Percentiles rank a stretch among this genome's conserved stretches.
phyloP scores from a whole-genome alignment of 768 basidiomycete species.

The Lentinula detonsa region DNA sequence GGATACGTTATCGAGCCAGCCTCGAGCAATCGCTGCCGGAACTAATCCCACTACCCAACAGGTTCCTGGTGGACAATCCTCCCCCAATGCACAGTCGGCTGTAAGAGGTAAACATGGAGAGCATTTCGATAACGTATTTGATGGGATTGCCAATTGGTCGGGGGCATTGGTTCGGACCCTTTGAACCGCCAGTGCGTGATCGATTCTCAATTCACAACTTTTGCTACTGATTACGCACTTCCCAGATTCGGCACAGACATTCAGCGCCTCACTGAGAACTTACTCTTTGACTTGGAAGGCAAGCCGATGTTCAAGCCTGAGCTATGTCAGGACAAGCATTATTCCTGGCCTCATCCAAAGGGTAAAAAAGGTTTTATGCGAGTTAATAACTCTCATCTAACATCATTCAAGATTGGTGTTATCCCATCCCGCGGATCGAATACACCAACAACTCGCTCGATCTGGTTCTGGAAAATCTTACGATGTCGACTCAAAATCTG shows the following conservation, averaged over 20 bases:
- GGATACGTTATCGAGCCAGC: constrained; percentile 83
- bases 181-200: constrained; percentile 31
- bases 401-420: constrained; percentile 50
- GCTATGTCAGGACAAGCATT: constrained; percentile 76
- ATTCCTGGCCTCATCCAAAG: constrained; percentile 72
- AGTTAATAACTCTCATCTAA: neutral
- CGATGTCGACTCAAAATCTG: constrained; percentile 81
- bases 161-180: constrained; percentile 79
- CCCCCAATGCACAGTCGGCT: constrained; percentile 18
- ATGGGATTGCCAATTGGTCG: constrained; percentile 74
- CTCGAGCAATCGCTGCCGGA: constrained; percentile 48
- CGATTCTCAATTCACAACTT: neutral
- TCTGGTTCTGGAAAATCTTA: constrained; percentile 90
- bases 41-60: neutral
- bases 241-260: constrained; percentile 49
- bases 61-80: neutral
- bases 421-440: constrained; percentile 89
- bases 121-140: constrained; percentile 80
- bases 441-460: constrained; percentile 86
- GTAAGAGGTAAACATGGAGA: constrained; percentile 37
- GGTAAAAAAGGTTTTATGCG: constrained; percentile 29
- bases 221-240: too few species aligned
- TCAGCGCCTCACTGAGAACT: constrained; percentile 62
- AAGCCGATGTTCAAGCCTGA: constrained; percentile 83
- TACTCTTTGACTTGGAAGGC: constrained; percentile 81